Evolutionary conservation across 2,329 filamentous ascomycete species (phyloP), one percentile per base, ranked within the genome.

Genomic region (Sporothrix brunneoviolacea): DNA sequence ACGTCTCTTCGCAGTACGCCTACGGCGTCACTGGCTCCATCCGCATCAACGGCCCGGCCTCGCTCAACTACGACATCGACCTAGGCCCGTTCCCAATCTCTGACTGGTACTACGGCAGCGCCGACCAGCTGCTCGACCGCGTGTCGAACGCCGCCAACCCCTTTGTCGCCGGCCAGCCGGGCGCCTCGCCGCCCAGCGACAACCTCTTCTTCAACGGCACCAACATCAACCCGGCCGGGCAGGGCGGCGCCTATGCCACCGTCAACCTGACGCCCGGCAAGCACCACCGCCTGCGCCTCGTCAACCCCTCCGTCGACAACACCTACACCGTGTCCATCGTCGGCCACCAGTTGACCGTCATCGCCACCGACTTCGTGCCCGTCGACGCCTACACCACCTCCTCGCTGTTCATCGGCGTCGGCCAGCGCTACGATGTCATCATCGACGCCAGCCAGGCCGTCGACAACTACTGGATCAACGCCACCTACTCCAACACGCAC

Each of bases 31-130:
- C 69, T 8, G 77, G 77, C 4, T 64, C 69, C 0, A 70, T 80
- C 21, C 61, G 73, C 32, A 71, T 77, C 52, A 63, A 75, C 51
- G 75, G 74, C 38, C 53, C 57, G 60, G 57, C 61, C 8, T 64
- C 63, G 8, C 51, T 54, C 18, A 43, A 55, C 52, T 77, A 76
- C 59, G 76, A 80, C 48, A 65, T 71, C 36, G 77, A 80, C 57
- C 66, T 79, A 0, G 77, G 77, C 8, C 57, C 68, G 5, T 65
- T 76, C 4, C 68, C 71, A 5, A 67, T 82, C 39, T 70, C 68
- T 7, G 79, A 82, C 55, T 80, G 79, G 77, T 72, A 72, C 55
- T 74, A 78, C 53, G 54, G 54, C 7, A 71, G 69, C 1, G 66
- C 68, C 3, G 70, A 71, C 45, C 56, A 68, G 48, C 59, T 73